Percentiles rank a stretch among this genome's conserved stretches.
Evolutionary conservation across 2,329 filamentous ascomycete species (phyloP).

Genomic region (Fusarium sp.): DNA sequence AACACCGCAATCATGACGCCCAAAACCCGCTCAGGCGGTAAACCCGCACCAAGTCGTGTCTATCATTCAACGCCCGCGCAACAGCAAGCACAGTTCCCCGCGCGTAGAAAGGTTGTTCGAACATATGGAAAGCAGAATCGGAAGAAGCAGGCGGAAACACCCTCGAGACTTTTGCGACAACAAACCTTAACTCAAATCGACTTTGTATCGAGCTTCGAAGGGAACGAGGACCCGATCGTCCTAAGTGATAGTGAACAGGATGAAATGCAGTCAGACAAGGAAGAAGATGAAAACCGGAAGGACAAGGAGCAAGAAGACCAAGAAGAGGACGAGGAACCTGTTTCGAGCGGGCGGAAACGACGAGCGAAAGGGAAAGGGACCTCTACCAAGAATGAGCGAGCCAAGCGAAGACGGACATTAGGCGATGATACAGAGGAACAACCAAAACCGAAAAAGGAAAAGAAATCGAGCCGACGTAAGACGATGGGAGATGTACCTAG

Average conservation of each 20-base stretch:
- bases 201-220: conserved; percentile 50
- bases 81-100: conserved; percentile 53
- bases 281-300: conserved; percentile 23
- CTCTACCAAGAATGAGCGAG: conserved; percentile 15
- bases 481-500: conserved; percentile 47
- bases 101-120: conserved; percentile 47
- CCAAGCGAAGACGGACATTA: conserved; percentile 44
- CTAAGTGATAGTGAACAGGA: conserved; percentile 45
- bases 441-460: conserved; percentile 28
- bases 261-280: conserved; percentile 33
- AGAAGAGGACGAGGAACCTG: conserved; percentile 30
- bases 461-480: conserved; percentile 40
- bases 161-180: conserved; percentile 46
- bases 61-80: conserved; percentile 51
- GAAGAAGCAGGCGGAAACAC: conserved; percentile 30
- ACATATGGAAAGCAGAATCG: conserved; percentile 47
- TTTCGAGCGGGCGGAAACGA: conserved; percentile 41
- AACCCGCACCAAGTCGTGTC: conserved; percentile 49
- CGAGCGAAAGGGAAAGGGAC: conserved; percentile 20
- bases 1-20: conserved; percentile 46
- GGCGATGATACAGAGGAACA: conserved; percentile 38
- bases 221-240: conserved; percentile 41
- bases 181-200: conserved; percentile 57
- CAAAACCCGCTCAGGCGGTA: conserved; percentile 51
- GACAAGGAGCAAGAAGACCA: conserved; percentile 25